Evolutionary conservation across 2,329 filamentous ascomycete species (phyloP), one percentile per base, ranked within the genome.

Genomic region (Hypoxylon sp.): DNA sequence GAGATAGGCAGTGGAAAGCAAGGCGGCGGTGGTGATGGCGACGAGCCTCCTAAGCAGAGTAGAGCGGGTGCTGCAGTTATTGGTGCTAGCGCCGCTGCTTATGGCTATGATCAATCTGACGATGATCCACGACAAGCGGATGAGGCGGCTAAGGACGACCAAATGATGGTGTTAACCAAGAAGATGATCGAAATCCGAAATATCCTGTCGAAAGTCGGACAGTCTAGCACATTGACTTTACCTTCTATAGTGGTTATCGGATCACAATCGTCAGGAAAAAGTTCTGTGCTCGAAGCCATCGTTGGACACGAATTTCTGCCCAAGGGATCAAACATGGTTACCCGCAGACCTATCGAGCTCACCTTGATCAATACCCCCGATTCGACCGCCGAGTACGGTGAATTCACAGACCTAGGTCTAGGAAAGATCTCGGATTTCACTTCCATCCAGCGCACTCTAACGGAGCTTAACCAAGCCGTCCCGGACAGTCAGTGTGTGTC

Each of bases 101-200:
- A 96, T 68, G 90, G 88, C 26, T 88, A 92, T 63, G 86, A 90
- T 15, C 79, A 87, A 49, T 82, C 84, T 2, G 73, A 78, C 27
- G 84, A 93, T 25, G 83, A 87, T 57, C 71, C 78, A 3, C 78
- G 85, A 46, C 76, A 78, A 6, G 78, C 75, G 13, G 83, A 87
- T 47, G 84, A 89, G 66, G 79, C 81, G 37, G 90, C 91, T 12
- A 85, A 86, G 64, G 94, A 99, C 65, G 94, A 99, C 69, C 94
- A 99, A 72, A 99, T 99, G 93, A 99, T 99, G 94, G 80, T 97
- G 62, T 78, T 99, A 66, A 99, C 95, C 2, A 93, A 94, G 76
- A 97, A 97, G 75, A 99, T 99, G 94, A 99, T 99, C 66, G 94
- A 99, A 76, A 97, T 99, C 49, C 82, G 95, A 61, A 92, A 87